A percentile compares a stretch with the other conserved stretches of the same genome.
phyloP scores from a whole-genome alignment of 371 early-diverging fungal genomes.

The Apophysomyces ossiformis region DNA sequence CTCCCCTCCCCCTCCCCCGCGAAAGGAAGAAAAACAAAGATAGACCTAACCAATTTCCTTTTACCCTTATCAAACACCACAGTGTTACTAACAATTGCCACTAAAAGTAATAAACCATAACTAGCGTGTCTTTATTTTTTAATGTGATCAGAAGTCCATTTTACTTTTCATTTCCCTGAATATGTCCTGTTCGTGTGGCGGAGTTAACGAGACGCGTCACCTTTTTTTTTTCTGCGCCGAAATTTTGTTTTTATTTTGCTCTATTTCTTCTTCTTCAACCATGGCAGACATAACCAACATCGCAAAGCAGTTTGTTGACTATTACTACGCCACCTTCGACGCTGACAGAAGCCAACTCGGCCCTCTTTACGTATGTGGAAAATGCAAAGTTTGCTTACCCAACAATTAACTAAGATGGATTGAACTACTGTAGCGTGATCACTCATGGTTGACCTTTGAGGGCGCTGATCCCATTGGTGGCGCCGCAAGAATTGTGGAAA shows the following conservation, averaged over 20 bases:
- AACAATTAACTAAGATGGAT: too few relatives aligned
- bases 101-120: neutral
- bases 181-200: neutral
- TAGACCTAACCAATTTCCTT: neutral
- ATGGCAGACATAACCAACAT: conserved; percentile 55
- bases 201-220: conserved; percentile 1
- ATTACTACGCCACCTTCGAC: conserved; percentile 89
- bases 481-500: conserved; percentile 66
- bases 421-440: conserved; percentile 63
- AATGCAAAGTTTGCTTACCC: neutral
- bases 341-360: conserved; percentile 59
- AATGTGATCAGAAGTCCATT: too few relatives aligned
- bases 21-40: neutral
- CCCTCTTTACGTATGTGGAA: conserved; percentile 80
- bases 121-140: too few relatives aligned
- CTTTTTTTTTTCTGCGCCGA: neutral
- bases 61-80: neutral
- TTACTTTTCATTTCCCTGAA: too few relatives aligned
- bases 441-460: conserved; percentile 90
- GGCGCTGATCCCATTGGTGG: conserved; percentile 69
- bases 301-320: conserved; percentile 77
- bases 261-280: conserved; percentile 19
- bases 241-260: conserved; percentile 12
- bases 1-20: too few relatives aligned
- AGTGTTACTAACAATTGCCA: neutral